Percentiles rank a stretch among this genome's conserved stretches.
phyloP scores from a whole-genome alignment of 352 stramenopile species.

The Phytopythium aichiense region DNA sequence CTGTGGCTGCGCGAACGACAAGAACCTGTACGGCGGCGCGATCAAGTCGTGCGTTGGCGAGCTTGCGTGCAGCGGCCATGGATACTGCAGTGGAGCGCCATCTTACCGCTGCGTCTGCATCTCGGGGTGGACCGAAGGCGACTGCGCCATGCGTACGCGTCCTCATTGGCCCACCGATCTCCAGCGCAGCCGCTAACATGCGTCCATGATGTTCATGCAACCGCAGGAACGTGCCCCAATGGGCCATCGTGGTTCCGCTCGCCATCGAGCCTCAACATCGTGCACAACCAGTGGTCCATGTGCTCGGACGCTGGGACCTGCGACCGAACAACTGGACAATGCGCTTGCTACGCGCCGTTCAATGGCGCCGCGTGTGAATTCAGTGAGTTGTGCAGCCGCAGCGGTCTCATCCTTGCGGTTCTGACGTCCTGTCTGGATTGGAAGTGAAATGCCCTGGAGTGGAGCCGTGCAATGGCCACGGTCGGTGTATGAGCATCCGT shows the following conservation, averaged over 20 bases:
- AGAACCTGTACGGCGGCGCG: constrained; percentile 64
- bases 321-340: constrained; percentile 48
- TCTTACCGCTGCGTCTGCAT: constrained; percentile 61
- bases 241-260: constrained; percentile 60
- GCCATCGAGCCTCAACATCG: constrained; percentile 34
- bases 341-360: constrained; percentile 57
- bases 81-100: constrained; percentile 52
- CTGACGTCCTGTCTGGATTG: background rate
- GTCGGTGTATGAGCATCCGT: constrained; percentile 69
- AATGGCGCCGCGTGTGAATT: constrained; percentile 51
- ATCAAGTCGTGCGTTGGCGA: constrained; percentile 62
- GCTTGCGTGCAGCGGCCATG: constrained; percentile 69
- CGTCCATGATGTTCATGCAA: background rate
- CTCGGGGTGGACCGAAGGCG: constrained; percentile 51
- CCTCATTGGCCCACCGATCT: background rate
- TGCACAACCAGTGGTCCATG: constrained; percentile 44
- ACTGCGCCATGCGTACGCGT: constrained; percentile 54
- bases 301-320: constrained; percentile 69
- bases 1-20: constrained; percentile 85
- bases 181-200: background rate
- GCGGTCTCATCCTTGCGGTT: no score
- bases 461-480: constrained; percentile 58
- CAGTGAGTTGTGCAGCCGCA: constrained; percentile 16
- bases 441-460: constrained; percentile 62
- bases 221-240: constrained; percentile 51